Conservation (phyloP, 306 rosid species). For the Coriaria nepalensis region DNA sequence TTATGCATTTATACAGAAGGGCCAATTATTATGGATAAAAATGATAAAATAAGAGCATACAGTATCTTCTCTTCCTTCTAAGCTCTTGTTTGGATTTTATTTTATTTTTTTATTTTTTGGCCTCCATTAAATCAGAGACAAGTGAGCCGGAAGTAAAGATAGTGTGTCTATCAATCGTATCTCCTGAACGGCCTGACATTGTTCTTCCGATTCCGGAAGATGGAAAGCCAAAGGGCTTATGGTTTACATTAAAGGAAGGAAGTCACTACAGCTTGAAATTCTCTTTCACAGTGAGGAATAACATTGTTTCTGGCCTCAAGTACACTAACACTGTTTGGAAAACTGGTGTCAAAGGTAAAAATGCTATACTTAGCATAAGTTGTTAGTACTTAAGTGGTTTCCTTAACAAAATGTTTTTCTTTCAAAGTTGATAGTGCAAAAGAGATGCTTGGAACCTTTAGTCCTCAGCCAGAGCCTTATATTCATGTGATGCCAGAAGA, state of each 20-base stretch:
- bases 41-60: no score
- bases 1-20: no score
- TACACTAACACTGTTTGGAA: conserved; percentile 51
- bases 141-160: conserved; percentile 44
- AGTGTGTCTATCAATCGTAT: conserved; percentile 25
- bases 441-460: conserved; percentile 47
- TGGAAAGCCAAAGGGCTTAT: conserved; percentile 33
- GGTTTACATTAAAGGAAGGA: conserved; percentile 45
- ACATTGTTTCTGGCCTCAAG: conserved; percentile 43
- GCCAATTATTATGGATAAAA: no score
- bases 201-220: conserved; percentile 38
- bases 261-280: conserved; percentile 30
- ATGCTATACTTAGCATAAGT: not conserved
- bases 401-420: not conserved
- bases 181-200: conserved; percentile 33
- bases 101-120: not conserved
- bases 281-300: conserved; percentile 30
- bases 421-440: conserved; percentile 37
- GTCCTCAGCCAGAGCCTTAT: conserved; percentile 40
- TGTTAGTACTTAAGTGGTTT: not conserved
- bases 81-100: not conserved
- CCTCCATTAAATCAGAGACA: conserved; percentile 16
- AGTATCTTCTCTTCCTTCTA: not conserved
- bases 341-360: conserved; percentile 31
- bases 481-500: conserved; percentile 41